Conservation (phyloP, 116 monocot species). For the Dioscorea cayenensis region DNA sequence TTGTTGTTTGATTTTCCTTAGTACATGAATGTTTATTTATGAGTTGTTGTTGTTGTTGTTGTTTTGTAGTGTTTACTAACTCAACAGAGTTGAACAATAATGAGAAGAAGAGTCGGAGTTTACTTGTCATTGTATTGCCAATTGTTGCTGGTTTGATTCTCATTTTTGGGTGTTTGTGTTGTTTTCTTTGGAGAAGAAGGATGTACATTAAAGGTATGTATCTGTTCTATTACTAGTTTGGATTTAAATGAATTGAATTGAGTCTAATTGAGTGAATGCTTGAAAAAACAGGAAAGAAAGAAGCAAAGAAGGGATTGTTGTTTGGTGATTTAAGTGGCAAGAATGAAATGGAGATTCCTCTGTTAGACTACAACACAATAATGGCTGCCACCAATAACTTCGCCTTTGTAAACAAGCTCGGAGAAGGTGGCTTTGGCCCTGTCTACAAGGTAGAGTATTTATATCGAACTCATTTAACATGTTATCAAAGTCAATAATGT, state of each 20-base stretch:
- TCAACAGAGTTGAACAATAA: background rate
- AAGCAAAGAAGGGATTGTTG: background rate
- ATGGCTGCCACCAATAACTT: constrained; percentile 11
- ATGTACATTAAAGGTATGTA: background rate
- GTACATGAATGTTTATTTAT: background rate
- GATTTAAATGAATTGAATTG: background rate
- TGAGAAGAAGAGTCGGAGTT: background rate
- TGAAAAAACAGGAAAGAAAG: background rate
- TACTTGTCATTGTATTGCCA: background rate
- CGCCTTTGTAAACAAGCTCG: constrained; percentile 8
- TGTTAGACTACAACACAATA: constrained; percentile 7
- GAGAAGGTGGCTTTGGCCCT: constrained; percentile 28
- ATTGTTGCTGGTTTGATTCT: background rate
- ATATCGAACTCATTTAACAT: background rate
- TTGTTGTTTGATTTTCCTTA: background rate
- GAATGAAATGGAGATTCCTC: background rate
- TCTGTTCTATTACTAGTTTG: background rate
- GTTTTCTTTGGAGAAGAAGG: background rate
- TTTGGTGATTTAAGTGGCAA: background rate
- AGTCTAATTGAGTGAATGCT: background rate
- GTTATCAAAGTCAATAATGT: too few species aligned
- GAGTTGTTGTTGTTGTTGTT: background rate
- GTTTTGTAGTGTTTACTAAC: background rate
- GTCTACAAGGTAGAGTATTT: constrained; percentile 15
- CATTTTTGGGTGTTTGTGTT: background rate